Evolutionary conservation across 2,329 filamentous ascomycete species (phyloP).

Genomic region (Aspergillus spinulosporus): DNA sequence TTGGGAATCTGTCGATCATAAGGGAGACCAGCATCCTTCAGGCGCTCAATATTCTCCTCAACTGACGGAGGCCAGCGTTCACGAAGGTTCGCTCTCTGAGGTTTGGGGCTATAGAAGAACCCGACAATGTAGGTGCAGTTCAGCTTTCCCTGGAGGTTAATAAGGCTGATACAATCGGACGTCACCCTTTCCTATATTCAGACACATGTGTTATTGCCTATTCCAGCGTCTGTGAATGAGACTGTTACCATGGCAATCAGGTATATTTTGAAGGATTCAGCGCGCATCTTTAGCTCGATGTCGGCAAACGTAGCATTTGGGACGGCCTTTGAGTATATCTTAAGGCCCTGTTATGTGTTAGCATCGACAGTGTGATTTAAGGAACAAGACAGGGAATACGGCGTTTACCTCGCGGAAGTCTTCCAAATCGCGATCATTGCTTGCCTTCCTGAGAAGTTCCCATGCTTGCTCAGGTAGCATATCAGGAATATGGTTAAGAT

Average conservation of each 20-base stretch:
- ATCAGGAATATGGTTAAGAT: slow-evolving; percentile 48
- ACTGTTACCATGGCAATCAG: slow-evolving; percentile 52
- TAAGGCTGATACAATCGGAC: slow-evolving; percentile 48
- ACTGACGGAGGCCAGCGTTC: slow-evolving; percentile 51
- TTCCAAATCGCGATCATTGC: slow-evolving; percentile 51
- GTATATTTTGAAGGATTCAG: slow-evolving; percentile 49
- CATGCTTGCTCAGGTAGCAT: slow-evolving; percentile 53
- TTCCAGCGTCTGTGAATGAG: neutral
- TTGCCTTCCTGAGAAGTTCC: slow-evolving; percentile 51
- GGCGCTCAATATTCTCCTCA: slow-evolving; percentile 55
- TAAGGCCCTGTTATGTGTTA: slow-evolving; percentile 41
- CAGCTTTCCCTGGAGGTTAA: slow-evolving; percentile 55
- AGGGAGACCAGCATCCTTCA: slow-evolving; percentile 53
- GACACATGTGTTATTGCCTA: neutral
- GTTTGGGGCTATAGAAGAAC: slow-evolving; percentile 50
- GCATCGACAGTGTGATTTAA: neutral
- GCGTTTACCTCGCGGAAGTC: slow-evolving; percentile 49
- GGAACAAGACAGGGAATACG: too few relatives aligned
- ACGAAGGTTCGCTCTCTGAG: slow-evolving; percentile 48
- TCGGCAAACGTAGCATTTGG: slow-evolving; percentile 48
- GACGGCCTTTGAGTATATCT: slow-evolving; percentile 53
- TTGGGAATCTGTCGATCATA: slow-evolving; percentile 53
- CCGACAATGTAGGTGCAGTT: slow-evolving; percentile 53
- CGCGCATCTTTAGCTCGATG: slow-evolving; percentile 54
- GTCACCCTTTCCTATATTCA: slow-evolving; percentile 43